These are phyloP conservation scores for Penicillium steckii DNA, from an alignment of 495 filamentous ascomycete genomes.

Conservation along the genomic window DNA sequence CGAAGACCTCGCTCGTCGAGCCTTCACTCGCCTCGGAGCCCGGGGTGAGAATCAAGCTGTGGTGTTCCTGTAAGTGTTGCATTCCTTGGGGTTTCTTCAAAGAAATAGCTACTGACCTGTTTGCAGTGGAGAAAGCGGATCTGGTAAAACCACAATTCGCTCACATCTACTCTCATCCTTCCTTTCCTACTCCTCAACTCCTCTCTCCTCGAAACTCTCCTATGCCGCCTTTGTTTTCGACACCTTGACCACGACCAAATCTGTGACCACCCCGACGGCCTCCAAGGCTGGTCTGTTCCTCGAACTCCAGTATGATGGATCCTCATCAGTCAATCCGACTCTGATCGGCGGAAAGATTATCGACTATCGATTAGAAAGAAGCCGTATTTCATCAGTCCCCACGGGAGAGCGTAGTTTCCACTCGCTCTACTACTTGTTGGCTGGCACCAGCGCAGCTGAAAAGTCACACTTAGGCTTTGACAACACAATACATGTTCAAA, in stretches of 20 bases:
- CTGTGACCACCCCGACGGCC: constrained; percentile 87
- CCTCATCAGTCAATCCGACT: constrained; percentile 73
- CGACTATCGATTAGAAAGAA: constrained; percentile 88
- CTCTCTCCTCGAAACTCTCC: constrained; percentile 87
- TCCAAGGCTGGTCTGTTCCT: constrained; percentile 94
- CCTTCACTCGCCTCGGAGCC: constrained; percentile 80
- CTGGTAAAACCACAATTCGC: constrained; percentile 92
- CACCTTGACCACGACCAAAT: constrained; percentile 96
- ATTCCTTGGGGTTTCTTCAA: background rate
- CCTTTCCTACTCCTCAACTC: constrained; percentile 83
- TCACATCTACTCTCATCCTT: constrained; percentile 82
- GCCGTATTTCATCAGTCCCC: constrained; percentile 83
- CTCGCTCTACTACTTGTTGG: constrained; percentile 89
- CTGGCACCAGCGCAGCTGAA: constrained; percentile 87
- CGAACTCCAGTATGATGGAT: constrained; percentile 93
- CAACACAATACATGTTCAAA: constrained; percentile 40
- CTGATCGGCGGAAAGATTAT: constrained; percentile 92
- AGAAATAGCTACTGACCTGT: background rate
- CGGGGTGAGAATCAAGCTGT: constrained; percentile 90
- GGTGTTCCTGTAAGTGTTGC: constrained; percentile 77
- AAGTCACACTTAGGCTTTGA: constrained; percentile 88
- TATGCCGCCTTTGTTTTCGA: constrained; percentile 94
- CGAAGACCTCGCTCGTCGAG: constrained; percentile 82
- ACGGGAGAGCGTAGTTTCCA: constrained; percentile 97
- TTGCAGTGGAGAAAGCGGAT: constrained; percentile 84